Evolutionary conservation across 371 early-diverging fungal genomes (phyloP), one percentile per base, ranked within the genome.

Genomic region (Lichtheimia hyalospora): DNA sequence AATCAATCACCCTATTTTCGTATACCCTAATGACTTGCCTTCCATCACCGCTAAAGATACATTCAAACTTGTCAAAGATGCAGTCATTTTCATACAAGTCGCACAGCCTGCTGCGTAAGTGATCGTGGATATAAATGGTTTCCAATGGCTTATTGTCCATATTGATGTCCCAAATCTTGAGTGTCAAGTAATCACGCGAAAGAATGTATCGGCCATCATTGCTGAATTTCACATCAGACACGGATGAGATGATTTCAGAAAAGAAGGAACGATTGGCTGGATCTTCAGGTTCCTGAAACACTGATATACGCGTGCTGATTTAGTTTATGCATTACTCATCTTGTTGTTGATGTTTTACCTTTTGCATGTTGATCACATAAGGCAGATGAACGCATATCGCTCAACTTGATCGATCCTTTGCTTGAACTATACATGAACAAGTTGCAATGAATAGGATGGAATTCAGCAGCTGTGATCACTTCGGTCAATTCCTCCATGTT

Each of bases 61-160:
- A 96, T 74, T 98, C 99, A 65, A 98, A 98, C 78, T 98, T 98
- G 83, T 98, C 99, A 82, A 98, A 98, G 69, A 98, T 97, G 78
- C 95, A 96, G 73, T 98, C 99, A 75, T 95, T 97, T 69, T 98
- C 99, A 77, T 98, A 98, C 44, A 98, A 80, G 65, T 98, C 99
- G 74, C 97, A 97, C 40, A 98, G 84, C 74, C 94, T 95, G 70
- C 85, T 88, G 66, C 92, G 86, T 43, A 98, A 77, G 61, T 96
- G 93, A 63, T 98, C 96, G 70, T 98, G 98, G 41, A 98, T 92
- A 66, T 85, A 88, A 74, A 99, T 96, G 40, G 94, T 93, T 68
- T 94, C 87, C 23, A 99, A 89, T 3, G 99, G 99, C 66, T 88
- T 82, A 44, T 73, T 87, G 58, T 96, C 92, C 97, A 96, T 99